Evolutionary conservation across 2,329 filamentous ascomycete species (phyloP).

Genomic region (Paraconiothyrium sp.): DNA sequence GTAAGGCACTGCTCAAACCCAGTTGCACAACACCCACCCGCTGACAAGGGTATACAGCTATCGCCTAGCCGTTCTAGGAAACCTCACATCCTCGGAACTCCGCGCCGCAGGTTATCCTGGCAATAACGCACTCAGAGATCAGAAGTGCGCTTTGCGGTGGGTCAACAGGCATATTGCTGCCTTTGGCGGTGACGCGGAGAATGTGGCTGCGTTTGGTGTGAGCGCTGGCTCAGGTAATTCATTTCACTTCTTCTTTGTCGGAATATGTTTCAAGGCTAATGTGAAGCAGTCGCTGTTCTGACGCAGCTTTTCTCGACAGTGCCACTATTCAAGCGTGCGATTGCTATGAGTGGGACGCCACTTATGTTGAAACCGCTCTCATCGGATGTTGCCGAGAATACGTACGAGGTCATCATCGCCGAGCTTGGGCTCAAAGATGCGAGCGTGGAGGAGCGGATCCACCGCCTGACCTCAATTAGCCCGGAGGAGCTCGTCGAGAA

Average conservation of each 20-base stretch:
- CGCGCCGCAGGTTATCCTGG: constrained; percentile 47
- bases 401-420: constrained; percentile 51
- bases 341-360: constrained; percentile 40
- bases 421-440: constrained; percentile 49
- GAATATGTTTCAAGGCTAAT: constrained; percentile 11
- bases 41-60: constrained; percentile 25
- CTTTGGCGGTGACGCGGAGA: constrained; percentile 48
- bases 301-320: constrained; percentile 30
- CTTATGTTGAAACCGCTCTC: constrained; percentile 53
- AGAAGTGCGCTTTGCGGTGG: constrained; percentile 49
- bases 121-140: constrained; percentile 44
- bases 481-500: constrained; percentile 51
- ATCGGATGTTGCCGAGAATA: constrained; percentile 47
- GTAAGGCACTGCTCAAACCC: constrained; percentile 52
- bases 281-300: constrained; percentile 25
- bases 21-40: background rate
- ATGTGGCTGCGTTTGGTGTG: constrained; percentile 54
- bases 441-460: constrained; percentile 49
- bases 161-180: constrained; percentile 43
- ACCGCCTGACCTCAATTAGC: constrained; percentile 49
- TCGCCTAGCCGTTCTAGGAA: constrained; percentile 37
- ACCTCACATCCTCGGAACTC: constrained; percentile 58
- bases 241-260: background rate
- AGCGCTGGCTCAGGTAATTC: constrained; percentile 57
- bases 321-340: constrained; percentile 32